Base-by-base conservation (phyloP, 2,329 filamentous ascomycete genomes). In the Raffaelea albimanens region DNA sequence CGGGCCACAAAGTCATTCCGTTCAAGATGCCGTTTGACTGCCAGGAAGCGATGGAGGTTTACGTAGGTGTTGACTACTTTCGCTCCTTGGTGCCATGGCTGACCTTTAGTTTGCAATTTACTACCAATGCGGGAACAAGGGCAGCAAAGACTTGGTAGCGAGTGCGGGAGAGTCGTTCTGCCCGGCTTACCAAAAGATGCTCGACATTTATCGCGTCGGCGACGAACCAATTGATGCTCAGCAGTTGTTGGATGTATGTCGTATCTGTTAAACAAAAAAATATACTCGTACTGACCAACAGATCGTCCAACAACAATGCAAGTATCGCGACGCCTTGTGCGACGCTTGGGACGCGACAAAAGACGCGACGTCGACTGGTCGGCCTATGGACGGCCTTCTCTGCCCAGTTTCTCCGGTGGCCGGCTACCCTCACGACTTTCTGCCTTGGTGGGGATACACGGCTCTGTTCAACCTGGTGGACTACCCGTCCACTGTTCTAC, bases 321-420 rank as follows among this genome's bases (percentile, higher is more conserved):
- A 38, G 34, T 38, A 38, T 16, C 13, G 34, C 14, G 34, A 38
- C 10, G 36, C 38, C 19, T 46, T 50, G 5, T 14, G 21, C 23
- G 14, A 43, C 9, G 36, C 29, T 11, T 50, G 45, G 45, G 5
- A 22, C 1, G 45, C 45, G 8, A 46, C 48, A 1, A 19, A 19
- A 2, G 21, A 25, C 1, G 11, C 19, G 22, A 51, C 49, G 4
- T 19, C 20, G 2, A 50, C 45, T 1, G 68, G 69, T 1, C 64
- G 69, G 44, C 65, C 72, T 2, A 75, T 82, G 0, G 80, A 84
- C 55, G 74, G 71, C 0, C 57, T 78, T 2, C 69, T 79, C 16
- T 67, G 50, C 71, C 74, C 1, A 55, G 75, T 9, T 70, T 72
- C 2, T 71, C 75, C 1, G 14, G 43, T 23, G 16, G 44, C 45